Conservation (phyloP, 1,284 basidiomycete species). For the Leccinum huronense region DNA sequence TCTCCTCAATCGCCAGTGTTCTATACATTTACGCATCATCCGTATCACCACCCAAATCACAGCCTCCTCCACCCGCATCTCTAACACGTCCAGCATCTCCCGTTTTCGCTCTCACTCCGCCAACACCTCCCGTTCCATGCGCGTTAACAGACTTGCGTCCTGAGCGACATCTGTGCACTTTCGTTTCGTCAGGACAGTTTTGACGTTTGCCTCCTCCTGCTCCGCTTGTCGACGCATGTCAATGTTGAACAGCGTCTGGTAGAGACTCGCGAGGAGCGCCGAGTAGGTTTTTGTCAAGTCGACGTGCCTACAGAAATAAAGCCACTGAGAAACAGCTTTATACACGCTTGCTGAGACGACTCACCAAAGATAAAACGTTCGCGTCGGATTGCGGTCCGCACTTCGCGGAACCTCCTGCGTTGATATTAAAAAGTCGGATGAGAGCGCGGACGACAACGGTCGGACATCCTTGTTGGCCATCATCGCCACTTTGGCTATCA, state of each 20-base stretch:
- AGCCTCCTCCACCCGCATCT: conserved; percentile 80
- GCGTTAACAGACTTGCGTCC: conserved; percentile 64
- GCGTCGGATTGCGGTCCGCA: conserved; percentile 79
- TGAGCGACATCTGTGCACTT: conserved; percentile 79
- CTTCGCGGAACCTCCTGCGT: conserved; percentile 90
- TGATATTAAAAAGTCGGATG: conserved; percentile 78
- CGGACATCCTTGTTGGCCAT: conserved; percentile 87
- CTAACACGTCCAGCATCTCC: conserved; percentile 70
- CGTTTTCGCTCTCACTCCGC: conserved; percentile 66
- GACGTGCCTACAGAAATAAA: conserved; percentile 59
- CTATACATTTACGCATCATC: conserved; percentile 25
- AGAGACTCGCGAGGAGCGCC: conserved; percentile 72
- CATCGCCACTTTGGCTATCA: conserved; percentile 94
- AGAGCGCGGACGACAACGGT: conserved; percentile 75
- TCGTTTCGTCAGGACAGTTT: conserved; percentile 73
- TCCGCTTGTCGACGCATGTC: conserved; percentile 69
- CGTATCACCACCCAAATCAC: conserved; percentile 50
- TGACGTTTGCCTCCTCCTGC: conserved; percentile 60
- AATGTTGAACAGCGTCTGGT: conserved; percentile 88
- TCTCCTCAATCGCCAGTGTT: neutral
- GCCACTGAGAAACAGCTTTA: neutral
- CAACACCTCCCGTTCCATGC: conserved; percentile 68
- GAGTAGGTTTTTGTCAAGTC: conserved; percentile 81
- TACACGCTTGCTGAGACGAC: conserved; percentile 16
- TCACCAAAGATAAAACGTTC: conserved; percentile 88